Base-by-base conservation (phyloP, 176 grass and related monocot species). In the Oryza meridionalis region DNA sequence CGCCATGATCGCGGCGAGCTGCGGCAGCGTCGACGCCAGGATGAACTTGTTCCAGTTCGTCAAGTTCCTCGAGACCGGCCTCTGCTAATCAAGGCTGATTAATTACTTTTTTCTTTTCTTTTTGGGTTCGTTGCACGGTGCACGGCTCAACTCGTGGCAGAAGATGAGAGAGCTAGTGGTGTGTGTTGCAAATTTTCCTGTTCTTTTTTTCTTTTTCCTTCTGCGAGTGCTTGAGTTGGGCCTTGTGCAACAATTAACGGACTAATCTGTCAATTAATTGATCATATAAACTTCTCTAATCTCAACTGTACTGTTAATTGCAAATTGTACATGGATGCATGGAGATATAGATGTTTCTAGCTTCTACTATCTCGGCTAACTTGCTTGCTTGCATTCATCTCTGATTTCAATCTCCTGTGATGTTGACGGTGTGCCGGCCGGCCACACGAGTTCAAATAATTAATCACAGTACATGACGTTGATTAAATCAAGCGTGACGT, bases 31-130 rank as follows among this genome's bases (percentile, higher is more conserved):
- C 29, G 78, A 81, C 62, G 69, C 63, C 53, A 13, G 76, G 70
- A 92, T 92, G 86, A 92, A 19, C 90, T 65, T 88, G 65, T 92
- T 80, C 80, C 83, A 92, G 70, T 86, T 91, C 86, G 73, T 91
- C 82, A 16, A 64, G 8, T 88, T 88, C 85, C 85, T 88, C 75
- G 83, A 92, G 80, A 58, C 35, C 64, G 73, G 82, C 38, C 53
- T 81, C 13, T 86, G 75, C 64, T 87, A 17, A 33, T 33, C 4
- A 33, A 58, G 7, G 6, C 37, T 58, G 4, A 14, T 49, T 49
- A 12, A 4, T 19, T 55, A 0, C 4, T 21, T 21, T 58, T 21
- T 21, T 21, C 9, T 21, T 21, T 58, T n/a, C 46, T 62, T 55
- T 38, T 35, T 5, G 16, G 19, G 22, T 24, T 24, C 19, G 76